phyloP scores from a whole-genome alignment of 257 asterid genomes.

The Gynochthodes officinalis region DNA sequence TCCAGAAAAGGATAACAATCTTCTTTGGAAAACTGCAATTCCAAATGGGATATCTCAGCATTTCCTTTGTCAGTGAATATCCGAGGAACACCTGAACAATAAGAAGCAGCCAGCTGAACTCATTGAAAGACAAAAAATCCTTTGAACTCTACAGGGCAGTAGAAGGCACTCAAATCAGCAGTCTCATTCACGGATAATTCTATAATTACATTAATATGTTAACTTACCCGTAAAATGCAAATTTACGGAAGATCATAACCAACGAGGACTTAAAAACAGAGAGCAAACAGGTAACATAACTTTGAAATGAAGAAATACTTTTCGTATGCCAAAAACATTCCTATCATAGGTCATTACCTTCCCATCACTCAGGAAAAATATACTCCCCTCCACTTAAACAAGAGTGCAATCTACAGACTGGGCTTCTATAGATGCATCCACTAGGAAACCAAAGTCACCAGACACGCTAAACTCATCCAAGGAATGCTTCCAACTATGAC shows the following conservation, averaged over 20 bases:
- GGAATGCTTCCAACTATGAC: background rate
- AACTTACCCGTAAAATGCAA: background rate
- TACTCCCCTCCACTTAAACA: background rate
- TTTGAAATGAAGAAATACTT: background rate
- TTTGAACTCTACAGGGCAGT: too few species aligned
- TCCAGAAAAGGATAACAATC: constrained; percentile 46
- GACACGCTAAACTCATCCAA: background rate
- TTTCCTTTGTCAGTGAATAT: constrained; percentile 70
- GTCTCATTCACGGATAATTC: too few species aligned
- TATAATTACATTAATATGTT: background rate
- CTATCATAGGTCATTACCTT: too few species aligned
- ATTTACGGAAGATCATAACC: too few species aligned
- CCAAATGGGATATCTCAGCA: constrained; percentile 61
- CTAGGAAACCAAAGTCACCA: background rate
- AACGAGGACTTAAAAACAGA: background rate
- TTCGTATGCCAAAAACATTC: too few species aligned
- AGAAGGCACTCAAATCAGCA: too few species aligned
- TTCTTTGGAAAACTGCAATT: constrained; percentile 46
- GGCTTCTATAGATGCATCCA: background rate
- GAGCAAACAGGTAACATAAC: background rate
- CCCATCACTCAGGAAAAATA: background rate
- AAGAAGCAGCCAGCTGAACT: too few species aligned
- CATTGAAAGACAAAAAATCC: too few species aligned
- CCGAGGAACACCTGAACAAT: constrained; percentile 78
- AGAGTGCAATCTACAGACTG: background rate